Evolutionary conservation across 352 stramenopile genomes (phyloP), one percentile per base, ranked within the genome.

Genomic region (Halophytophthora batemanensis): DNA sequence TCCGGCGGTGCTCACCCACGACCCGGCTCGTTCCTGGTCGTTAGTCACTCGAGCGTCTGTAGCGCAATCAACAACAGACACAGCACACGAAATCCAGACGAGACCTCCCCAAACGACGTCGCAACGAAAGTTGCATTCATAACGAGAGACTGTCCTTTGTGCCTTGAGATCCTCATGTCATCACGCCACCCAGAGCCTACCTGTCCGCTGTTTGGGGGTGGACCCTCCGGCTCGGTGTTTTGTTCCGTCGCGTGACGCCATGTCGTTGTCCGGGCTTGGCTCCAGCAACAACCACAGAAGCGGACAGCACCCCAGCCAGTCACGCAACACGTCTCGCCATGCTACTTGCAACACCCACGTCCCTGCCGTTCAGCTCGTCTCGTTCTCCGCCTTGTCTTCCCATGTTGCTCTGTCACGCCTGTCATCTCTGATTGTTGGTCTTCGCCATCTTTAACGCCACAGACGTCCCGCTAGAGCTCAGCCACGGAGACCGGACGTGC

Each of bases 401-500:
- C 25, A 4, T 31, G 25, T 31, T 8, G 25, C 25, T 31, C 25
- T 31, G 25, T 8, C 8, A 8, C 25, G 25, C 4, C 25, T 31
- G 4, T 8, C 25, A 8, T 31, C 25, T 31, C 25, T 10, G n/a
- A n/a, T n/a, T n/a, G n/a, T n/a, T n/a, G n/a, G n/a, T n/a, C n/a
- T n/a, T n/a, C n/a, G n/a, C n/a, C n/a, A n/a, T n/a, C n/a, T n/a
- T n/a, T n/a, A n/a, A n/a, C n/a, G n/a, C n/a, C n/a, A n/a, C n/a
- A n/a, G n/a, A n/a, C n/a, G 4, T 31, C 4, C 25, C 25, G 8
- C 25, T 31, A 8, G 4, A 31, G 8, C 25, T 14, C 38, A 65
- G 86, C 86, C 48, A 75, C 74, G 33, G 66, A 66, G 53, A 75
- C 75, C 61, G 78, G 78, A n/a, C 73, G 78, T 64, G 66, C 75